Percentiles rank a stretch among this genome's conserved stretches.
Conservation (phyloP, 495 filamentous ascomycete genomes). For the Penicillium manginii region DNA sequence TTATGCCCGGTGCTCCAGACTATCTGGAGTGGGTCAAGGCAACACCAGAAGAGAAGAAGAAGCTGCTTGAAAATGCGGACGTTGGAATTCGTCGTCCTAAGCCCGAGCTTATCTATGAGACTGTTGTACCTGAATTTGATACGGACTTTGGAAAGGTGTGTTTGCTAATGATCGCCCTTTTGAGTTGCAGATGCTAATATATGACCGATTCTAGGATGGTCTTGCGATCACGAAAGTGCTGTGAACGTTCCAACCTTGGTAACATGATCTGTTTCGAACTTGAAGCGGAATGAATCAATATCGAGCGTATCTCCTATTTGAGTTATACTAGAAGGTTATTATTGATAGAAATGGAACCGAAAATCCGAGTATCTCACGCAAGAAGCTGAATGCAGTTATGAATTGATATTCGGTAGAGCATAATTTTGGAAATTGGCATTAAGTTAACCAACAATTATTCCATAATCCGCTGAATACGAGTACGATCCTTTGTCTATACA, state of each 20-base stretch:
- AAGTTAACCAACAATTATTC: too few relatives aligned
- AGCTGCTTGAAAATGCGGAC: slow-evolving; percentile 7
- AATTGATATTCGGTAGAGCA: too few relatives aligned
- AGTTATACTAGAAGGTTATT: not conserved
- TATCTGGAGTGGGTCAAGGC: slow-evolving; percentile 48
- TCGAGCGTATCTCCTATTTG: too few relatives aligned
- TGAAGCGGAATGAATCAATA: too few relatives aligned
- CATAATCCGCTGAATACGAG: too few relatives aligned
- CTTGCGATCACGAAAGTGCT: slow-evolving; percentile 24
- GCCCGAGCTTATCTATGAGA: slow-evolving; percentile 26
- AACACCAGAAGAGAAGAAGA: slow-evolving; percentile 6
- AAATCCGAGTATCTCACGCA: not conserved
- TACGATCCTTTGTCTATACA: too few relatives aligned
- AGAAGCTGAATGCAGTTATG: too few relatives aligned
- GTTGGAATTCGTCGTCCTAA: slow-evolving; percentile 14
- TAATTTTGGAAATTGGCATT: too few relatives aligned
- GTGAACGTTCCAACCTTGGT: not conserved
- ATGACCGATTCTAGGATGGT: slow-evolving; percentile 20
- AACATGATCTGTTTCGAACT: too few relatives aligned
- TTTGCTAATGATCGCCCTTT: not conserved
- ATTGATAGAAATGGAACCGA: not conserved
- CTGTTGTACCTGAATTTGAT: slow-evolving; percentile 19
- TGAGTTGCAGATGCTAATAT: slow-evolving; percentile 4
- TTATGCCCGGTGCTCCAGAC: slow-evolving; percentile 66
- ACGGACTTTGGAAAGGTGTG: slow-evolving; percentile 24